Conservation (phyloP, 805 yeast species). For the Wickerhamia fluorescens region DNA sequence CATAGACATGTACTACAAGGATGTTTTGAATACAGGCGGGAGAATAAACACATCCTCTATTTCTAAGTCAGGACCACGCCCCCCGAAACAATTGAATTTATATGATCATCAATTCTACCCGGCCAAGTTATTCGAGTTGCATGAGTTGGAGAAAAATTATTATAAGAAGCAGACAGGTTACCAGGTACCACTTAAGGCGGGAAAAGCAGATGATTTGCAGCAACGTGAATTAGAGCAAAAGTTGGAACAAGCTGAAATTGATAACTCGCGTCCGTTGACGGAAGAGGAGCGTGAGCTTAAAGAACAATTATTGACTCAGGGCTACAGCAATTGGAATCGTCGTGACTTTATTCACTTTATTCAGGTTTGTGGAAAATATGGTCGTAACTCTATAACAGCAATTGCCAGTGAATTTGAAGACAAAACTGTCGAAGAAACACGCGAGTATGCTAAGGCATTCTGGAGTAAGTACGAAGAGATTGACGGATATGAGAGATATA, state of each 20-base stretch:
- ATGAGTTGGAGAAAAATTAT: constrained; percentile 75
- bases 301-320: constrained; percentile 51
- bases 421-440: constrained; percentile 73
- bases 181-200: constrained; percentile 56
- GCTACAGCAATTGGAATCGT: constrained; percentile 78
- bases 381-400: constrained; percentile 62
- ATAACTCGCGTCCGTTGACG: constrained; percentile 71
- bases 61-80: constrained; percentile 57
- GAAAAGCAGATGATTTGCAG: constrained; percentile 30
- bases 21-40: constrained; percentile 67
- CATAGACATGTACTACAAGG: constrained; percentile 81
- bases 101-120: constrained; percentile 92
- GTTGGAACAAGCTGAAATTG: constrained; percentile 66
- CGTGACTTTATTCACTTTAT: constrained; percentile 83
- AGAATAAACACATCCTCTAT: constrained; percentile 15
- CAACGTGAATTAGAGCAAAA: constrained; percentile 38
- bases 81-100: constrained; percentile 76
- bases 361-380: constrained; percentile 65
- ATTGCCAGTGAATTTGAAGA: constrained; percentile 79
- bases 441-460: constrained; percentile 69
- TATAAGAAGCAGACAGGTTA: constrained; percentile 62
- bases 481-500: constrained; percentile 82
- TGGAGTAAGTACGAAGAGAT: constrained; percentile 76
- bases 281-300: constrained; percentile 71
- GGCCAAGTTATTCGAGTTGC: constrained; percentile 62